These are phyloP conservation scores for Fusarium oxysporum DNA, from an alignment of 2,329 filamentous ascomycete genomes.

Conservation along the genomic window DNA sequence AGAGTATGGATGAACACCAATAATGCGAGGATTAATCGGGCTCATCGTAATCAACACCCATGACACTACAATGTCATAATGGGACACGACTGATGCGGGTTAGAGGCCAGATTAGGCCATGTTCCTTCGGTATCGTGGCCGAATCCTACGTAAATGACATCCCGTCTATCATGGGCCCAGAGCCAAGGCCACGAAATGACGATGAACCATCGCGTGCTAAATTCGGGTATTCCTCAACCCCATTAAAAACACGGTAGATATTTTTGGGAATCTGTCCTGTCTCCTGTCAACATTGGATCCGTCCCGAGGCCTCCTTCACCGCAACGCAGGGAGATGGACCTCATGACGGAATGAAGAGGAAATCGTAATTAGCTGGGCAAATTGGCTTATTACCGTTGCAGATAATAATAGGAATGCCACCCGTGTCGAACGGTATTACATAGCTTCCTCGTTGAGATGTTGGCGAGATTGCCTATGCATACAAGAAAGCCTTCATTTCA, in stretches of 20 bases:
- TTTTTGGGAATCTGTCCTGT: conserved; percentile 18
- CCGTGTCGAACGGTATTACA: conserved; percentile 19
- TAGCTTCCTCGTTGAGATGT: conserved; percentile 11
- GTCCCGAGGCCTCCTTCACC: conserved; percentile 28
- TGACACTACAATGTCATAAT: conserved; percentile 7
- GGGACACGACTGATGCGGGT: conserved; percentile 5
- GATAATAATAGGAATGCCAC: conserved; percentile 37
- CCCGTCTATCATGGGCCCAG: conserved; percentile 13
- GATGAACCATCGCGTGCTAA: conserved; percentile 30
- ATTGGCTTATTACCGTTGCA: conserved; percentile 37
- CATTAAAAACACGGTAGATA: conserved; percentile 7
- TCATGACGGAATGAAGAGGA: conserved; percentile 34
- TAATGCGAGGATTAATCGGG: background rate
- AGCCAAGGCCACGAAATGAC: conserved; percentile 32
- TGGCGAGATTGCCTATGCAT: conserved; percentile 39
- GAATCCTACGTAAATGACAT: conserved; percentile 32
- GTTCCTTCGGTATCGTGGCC: conserved; percentile 25
- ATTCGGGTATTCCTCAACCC: conserved; percentile 19
- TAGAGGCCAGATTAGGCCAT: conserved; percentile 13
- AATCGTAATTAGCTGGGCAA: conserved; percentile 41
- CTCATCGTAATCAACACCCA: conserved; percentile 11
- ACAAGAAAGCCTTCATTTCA: conserved; percentile 24
- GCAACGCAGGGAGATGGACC: conserved; percentile 35
- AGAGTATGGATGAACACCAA: background rate
- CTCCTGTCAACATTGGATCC: background rate